A percentile compares a stretch with the other conserved stretches of the same genome.
phyloP scores from a whole-genome alignment of 768 basidiomycete species.

The Pleurotus pulmonarius region DNA sequence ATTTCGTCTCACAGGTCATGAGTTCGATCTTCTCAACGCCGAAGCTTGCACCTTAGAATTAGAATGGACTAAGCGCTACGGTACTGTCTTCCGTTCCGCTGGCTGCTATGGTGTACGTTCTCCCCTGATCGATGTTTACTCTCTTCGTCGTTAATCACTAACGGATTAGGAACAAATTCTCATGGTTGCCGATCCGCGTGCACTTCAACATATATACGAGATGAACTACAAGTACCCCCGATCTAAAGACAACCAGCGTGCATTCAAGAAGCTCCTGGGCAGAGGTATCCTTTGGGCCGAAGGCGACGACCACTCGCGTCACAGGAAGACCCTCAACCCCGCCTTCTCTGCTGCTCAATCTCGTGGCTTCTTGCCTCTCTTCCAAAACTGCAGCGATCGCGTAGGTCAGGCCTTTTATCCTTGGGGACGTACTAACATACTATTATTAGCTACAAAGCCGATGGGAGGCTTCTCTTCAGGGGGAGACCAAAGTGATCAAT shows the following conservation, averaged over 20 bases:
- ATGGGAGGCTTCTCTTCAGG: constrained; percentile 48
- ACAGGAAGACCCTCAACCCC: constrained; percentile 49
- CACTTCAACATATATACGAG: constrained; percentile 54
- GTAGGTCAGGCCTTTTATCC: no score
- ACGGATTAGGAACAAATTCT: constrained; percentile 45
- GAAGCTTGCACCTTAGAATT: constrained; percentile 25
- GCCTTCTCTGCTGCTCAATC: constrained; percentile 49
- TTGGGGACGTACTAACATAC: no score
- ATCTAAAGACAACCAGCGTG: constrained; percentile 44
- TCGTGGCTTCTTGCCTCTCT: constrained; percentile 38
- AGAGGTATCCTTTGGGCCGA: constrained; percentile 53
- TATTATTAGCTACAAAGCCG: constrained; percentile 48
- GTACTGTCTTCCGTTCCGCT: constrained; percentile 17
- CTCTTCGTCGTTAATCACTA: not conserved
- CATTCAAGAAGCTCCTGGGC: constrained; percentile 48
- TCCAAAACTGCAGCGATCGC: constrained; percentile 39
- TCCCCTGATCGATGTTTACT: not conserved
- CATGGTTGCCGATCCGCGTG: constrained; percentile 52
- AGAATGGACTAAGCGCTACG: constrained; percentile 21
- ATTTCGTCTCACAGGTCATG: constrained; percentile 4
- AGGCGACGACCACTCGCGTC: constrained; percentile 46
- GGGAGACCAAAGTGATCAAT: constrained; percentile 39
- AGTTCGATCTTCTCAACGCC: constrained; percentile 4
- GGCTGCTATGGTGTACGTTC: constrained; percentile 5
- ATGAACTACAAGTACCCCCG: constrained; percentile 52